Evolutionary conservation across 31 red algal species (phyloP), one percentile per base, ranked within the genome.

Genomic region (Odonthalia washingtoniensis): DNA sequence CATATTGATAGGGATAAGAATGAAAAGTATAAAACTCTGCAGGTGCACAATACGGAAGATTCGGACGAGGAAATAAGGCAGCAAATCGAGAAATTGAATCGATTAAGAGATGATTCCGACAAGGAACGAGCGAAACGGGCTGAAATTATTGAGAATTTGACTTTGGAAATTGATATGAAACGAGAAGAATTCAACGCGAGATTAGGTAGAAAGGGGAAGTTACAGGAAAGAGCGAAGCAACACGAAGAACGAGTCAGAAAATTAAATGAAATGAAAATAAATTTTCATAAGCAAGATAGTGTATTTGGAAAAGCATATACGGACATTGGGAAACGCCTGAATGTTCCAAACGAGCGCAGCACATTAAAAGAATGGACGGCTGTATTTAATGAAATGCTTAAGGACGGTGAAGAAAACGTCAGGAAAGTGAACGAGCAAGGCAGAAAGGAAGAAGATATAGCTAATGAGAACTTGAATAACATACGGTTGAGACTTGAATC

Each of bases 21-120:
- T 28, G 81, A 72, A 9, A 91, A 92, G 39, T 87, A 80, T 43
- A 32, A 61, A 60, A 76, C 69, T 63, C 75, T 92, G 90, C 49
- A 81, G n/a, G n/a, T 92, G 65, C 83, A 92, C 49, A 27, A 87
- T 2, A 60, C 82, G 5, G 83, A 92, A 40, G 77, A 86, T 62
- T 68, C 70, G 75, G 90, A 92, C 9, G 62, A 87, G 49, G 90
- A 81, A 0, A 28, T 92, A 38, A 39, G 39, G 35, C 33, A 30
- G 30, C 76, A 88, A 72, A 88, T 94, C 1, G 38, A 74, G 1
- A 84, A 88, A 1, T 36, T 82, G 31, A 45, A 86, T 31, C 26
- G 35, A 24, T 74, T 41, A 14, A 37, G 86, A n/a, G 40, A 73
- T 31, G 33, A 82, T 2, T 66, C 83, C 3, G 83, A 80, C 39